Evolutionary conservation across 108 stramenopile genomes (phyloP), one percentile per base, ranked within the genome.

Genomic region (Cylindrotheca closterium): DNA sequence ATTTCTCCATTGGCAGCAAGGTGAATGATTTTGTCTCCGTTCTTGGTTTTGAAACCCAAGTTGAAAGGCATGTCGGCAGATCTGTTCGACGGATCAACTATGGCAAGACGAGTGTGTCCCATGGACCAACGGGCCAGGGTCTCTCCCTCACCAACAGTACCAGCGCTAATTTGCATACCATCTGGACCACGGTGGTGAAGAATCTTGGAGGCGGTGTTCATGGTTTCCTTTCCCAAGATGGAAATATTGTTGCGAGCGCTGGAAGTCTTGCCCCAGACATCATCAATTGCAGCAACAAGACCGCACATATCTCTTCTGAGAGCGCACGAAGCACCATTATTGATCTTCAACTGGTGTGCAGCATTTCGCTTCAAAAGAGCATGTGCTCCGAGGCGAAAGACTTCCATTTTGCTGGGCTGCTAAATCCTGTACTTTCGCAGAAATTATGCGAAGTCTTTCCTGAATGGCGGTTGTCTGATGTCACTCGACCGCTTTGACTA

Each of bases 1-100:
- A 89, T 85, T 65, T 89, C 88, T 37, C 88, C 88, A 57, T 89
- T 89, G 28, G 88, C 88, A 1, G 79, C 86, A 1, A 87, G 69
- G 24, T 75, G 53, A 29, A 79, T 61, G 22, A 55, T 81, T 24
- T 72, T 75, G 23, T 73, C 58, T 21, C 67, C 70, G 24, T 53
- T 19, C 21, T 31, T 59, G 0, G 65, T 50, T 37, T 57, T 49
- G 59, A 88, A 82, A n/a, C 53, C 54, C 45, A 88, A 51, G 19
- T 73, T 57, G 63, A 84, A 84, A 3, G 86, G 86, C 83, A 88
- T 88, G 66, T 84, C 81, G 17, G 87, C 87, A 23, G 47, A 50
- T 2, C 76, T 73, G 48, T 67, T 71, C 55, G 65, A 55, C 0
- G 87, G 87, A 70, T 84, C 83, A 28, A 88, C 87, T 57, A 88